Base-by-base conservation (phyloP, 2,329 filamentous ascomycete species). In the Aureobasidium sp. region DNA sequence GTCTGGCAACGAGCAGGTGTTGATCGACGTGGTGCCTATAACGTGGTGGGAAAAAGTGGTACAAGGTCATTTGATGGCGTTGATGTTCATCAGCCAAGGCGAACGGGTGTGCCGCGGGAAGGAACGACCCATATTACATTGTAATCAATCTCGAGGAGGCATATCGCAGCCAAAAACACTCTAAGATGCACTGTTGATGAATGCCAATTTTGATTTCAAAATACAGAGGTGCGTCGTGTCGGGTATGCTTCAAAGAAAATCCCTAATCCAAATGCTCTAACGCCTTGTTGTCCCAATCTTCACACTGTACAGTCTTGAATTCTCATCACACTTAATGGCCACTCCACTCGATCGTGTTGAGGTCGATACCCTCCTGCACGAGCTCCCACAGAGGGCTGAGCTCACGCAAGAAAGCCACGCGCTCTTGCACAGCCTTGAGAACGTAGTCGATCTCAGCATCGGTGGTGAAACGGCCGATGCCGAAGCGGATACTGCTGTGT, bases 261-360 rank as follows among this genome's bases (percentile, higher is more conserved):
- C 38, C 30, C 10, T 14, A 34, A 34, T 34, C 27, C 19, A 29
- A 29, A 29, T 29, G 27, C 30, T 34, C 12, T 6, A 34, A 34
- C 30, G 30, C 30, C 30, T 14, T 34, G 11, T 14, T 14, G 12
- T n/a, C n/a, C 6, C 6, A 11, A 42, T 14, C 30, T 42, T 42
- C 30, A 25, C 29, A 21, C 40, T 42, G 40, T 42, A 42, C 40
- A 42, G 21, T 16, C 42, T 34, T 11, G 27, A 29, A 6, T 21
- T 21, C 27, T 16, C 19, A 6, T 32, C 25, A 6, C 3, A 27
- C 24, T 79, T 76, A 97, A 71, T 98, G 93, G 75, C 96, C 90
- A 68, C 87, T 95, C 93, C 93, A 98, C 73, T 98, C 85, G 64
- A 98, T 98, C 38, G 89, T 95, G 71, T 94, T 88, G 61, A 98